These are phyloP conservation scores for Pyrenula aspistea DNA, from an alignment of 495 filamentous ascomycete species.

Conservation along the genomic window DNA sequence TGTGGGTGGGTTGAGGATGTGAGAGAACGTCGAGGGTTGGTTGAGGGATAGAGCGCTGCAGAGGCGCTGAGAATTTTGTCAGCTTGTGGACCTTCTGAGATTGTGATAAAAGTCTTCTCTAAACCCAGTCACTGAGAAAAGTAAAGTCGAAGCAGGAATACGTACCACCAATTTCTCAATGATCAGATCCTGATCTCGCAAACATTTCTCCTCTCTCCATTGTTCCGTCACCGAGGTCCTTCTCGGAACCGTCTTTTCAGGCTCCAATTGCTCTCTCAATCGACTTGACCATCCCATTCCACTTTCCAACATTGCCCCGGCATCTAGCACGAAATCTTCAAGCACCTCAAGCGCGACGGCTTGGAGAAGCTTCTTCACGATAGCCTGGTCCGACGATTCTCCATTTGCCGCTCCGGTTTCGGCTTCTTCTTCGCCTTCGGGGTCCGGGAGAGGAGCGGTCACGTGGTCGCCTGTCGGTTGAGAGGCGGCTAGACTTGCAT, in stretches of 20 bases:
- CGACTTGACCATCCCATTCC: conserved; percentile 68
- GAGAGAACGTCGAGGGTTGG: not conserved
- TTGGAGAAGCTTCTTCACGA: conserved; percentile 63
- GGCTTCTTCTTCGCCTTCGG: conserved; percentile 54
- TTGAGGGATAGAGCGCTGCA: not conserved
- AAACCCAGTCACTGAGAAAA: too few species aligned
- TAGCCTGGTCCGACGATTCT: conserved; percentile 20
- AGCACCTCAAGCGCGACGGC: conserved; percentile 77
- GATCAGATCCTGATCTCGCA: conserved; percentile 55
- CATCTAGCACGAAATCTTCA: conserved; percentile 60
- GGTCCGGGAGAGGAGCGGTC: conserved; percentile 58
- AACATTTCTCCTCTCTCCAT: conserved; percentile 48
- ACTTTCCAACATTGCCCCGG: conserved; percentile 43
- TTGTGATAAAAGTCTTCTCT: too few species aligned
- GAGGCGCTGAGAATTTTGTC: not conserved
- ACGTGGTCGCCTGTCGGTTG: conserved; percentile 18
- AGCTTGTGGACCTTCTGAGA: too few species aligned
- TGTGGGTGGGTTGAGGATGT: not conserved
- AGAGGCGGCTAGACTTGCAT: conserved; percentile 20
- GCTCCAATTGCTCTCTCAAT: conserved; percentile 59
- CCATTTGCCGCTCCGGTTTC: conserved; percentile 42
- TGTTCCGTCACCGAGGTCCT: conserved; percentile 44
- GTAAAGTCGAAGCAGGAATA: conserved; percentile 35
- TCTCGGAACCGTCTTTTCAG: conserved; percentile 43
- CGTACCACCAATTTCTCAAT: conserved; percentile 48